These are phyloP conservation scores for Lepidopterella palustris DNA, from an alignment of 495 filamentous ascomycete genomes.

Conservation along the genomic window DNA sequence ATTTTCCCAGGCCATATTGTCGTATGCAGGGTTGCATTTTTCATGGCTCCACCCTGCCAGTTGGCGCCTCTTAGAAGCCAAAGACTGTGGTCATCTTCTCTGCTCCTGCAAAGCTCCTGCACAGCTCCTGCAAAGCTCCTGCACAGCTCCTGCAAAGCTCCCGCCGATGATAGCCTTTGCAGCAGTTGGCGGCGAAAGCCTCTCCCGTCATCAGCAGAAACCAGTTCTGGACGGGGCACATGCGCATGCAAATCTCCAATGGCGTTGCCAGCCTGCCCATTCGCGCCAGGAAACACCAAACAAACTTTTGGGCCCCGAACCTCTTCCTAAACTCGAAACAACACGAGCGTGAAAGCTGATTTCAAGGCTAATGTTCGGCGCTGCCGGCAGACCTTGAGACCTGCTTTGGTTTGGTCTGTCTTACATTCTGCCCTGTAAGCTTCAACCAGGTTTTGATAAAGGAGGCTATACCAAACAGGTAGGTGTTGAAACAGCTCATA, in stretches of 20 bases:
- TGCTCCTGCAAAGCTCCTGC: too few species aligned
- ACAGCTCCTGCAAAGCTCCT: too few species aligned
- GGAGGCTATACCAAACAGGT: background rate
- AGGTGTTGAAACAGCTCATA: constrained; percentile 1
- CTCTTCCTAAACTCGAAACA: background rate
- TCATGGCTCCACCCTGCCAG: background rate
- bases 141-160: too few species aligned
- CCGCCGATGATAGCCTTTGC: too few species aligned
- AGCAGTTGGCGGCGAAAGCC: too few species aligned
- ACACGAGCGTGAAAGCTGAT: background rate
- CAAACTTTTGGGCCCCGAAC: background rate
- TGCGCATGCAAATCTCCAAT: background rate
- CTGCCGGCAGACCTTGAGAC: background rate
- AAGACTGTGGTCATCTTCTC: too few species aligned
- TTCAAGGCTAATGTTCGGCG: background rate
- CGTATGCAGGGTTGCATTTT: background rate
- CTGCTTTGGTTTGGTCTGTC: too few species aligned
- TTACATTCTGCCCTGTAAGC: background rate
- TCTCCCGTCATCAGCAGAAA: too few species aligned
- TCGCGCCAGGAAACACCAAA: background rate
- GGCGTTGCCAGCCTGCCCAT: background rate
- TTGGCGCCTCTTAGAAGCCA: background rate
- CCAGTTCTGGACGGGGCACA: too few species aligned
- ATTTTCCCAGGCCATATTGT: background rate
- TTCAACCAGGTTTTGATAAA: background rate